Base-by-base conservation (phyloP, 805 yeast genomes). In the Teunomyces panamensis region DNA sequence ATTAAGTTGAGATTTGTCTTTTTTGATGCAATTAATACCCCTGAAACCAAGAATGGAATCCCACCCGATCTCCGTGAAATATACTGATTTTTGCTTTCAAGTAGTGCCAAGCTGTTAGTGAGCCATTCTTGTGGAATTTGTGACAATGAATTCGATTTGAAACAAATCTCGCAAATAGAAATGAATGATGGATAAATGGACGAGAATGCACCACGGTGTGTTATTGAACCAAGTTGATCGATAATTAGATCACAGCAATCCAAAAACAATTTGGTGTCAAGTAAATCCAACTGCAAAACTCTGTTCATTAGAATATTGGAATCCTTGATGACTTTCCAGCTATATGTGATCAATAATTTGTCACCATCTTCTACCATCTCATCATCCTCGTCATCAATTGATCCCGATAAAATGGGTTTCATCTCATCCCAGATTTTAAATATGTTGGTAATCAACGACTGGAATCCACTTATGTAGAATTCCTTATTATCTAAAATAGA, bases 51-150 rank as follows among this genome's bases (percentile, higher is more conserved):
- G 56, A 72, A 85, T 1, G 98, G 98, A 13, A 94, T 66, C 0
- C 98, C 97, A 2, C 96, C 98, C 1, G 97, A 90, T 53, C 98
- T 74, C 61, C 98, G 77, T 0, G 96, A 87, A 44, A 91, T 85
- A 41, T 79, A 77, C 56, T 89, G 91, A 0, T 85, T 73, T 55
- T 78, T 80, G 0, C 71, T 71, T 50, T 77, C 75, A 24, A 88
- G 68, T 41, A 81, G 60, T 3, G 62, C 58, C 11, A 90, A 56
- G 53, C 80, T 85, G n/a, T 70, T 64, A 11, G 71, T 59, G 2
- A 90, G 64, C 96, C 96, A 89, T 10, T 53, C 47, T 9, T 60
- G 57, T 4, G 91, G 83, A 35, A 67, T 69, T 0, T 54, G 55
- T 11, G 72, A 62, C 5, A 74, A 54, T 0, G 63, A 64, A 2